Conservation (phyloP, 345 rosid genomes). For the Raphanus sativus region DNA sequence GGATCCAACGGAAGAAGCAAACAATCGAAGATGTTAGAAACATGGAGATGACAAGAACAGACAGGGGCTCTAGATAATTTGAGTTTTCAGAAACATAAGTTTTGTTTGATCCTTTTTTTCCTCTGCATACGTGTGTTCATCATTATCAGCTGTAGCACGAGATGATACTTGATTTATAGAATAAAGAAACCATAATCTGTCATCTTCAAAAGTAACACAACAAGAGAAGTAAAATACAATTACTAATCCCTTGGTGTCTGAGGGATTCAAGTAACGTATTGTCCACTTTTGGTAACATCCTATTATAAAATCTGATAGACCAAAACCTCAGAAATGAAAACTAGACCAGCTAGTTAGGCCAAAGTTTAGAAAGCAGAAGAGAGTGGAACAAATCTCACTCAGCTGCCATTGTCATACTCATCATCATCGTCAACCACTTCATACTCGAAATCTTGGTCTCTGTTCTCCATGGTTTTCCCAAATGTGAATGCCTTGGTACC, state of each 20-base stretch:
- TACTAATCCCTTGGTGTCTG: constrained; percentile 15
- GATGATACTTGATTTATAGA: constrained; percentile 17
- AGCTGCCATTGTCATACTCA: constrained; percentile 16
- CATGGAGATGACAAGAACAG: constrained; percentile 41
- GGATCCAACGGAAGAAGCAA: constrained; percentile 48
- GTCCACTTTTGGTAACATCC: constrained; percentile 1
- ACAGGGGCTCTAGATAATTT: constrained; percentile 18
- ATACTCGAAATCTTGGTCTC: constrained; percentile 55
- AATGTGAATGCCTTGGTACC: constrained; percentile 72
- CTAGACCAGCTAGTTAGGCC: constrained; percentile 15
- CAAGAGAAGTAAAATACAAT: constrained; percentile 1
- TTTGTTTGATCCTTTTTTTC: constrained; percentile 6
- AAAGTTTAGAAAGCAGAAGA: not conserved
- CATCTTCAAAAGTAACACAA: constrained; percentile 15
- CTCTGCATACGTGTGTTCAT: not conserved
- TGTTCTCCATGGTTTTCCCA: constrained; percentile 67
- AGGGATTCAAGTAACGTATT: not conserved
- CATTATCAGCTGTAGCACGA: constrained; percentile 16
- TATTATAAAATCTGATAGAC: constrained; percentile 14
- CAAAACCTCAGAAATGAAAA: constrained; percentile 22
- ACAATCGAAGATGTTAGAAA: constrained; percentile 45
- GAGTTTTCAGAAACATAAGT: not conserved
- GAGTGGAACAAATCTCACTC: not conserved
- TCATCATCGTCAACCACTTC: constrained; percentile 36
- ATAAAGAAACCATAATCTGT: not conserved